Conservation (phyloP, 139 green algal genomes). For the Mychonastes homosphaera region DNA sequence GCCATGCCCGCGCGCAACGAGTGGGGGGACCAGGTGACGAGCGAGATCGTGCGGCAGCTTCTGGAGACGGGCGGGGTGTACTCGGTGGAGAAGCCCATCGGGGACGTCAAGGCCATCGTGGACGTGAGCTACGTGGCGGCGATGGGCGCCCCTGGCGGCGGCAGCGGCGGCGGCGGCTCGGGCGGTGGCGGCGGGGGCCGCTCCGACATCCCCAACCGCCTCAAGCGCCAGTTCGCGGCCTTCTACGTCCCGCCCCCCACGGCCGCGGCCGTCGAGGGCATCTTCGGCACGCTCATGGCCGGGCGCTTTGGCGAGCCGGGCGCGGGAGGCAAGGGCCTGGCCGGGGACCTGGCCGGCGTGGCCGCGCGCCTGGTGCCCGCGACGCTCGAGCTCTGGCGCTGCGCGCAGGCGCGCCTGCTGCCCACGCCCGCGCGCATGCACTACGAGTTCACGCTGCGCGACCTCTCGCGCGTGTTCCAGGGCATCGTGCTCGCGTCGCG, state of each 20-base stretch:
- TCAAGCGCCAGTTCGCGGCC: conserved; percentile 89
- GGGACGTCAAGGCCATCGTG: conserved; percentile 86
- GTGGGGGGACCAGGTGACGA: conserved; percentile 95
- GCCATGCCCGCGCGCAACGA: conserved; percentile 88
- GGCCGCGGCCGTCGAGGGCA: conserved; percentile 72
- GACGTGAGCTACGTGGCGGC: conserved; percentile 76
- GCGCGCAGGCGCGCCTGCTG: conserved; percentile 67
- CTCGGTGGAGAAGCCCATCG: conserved; percentile 87
- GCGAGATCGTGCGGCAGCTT: conserved; percentile 91
- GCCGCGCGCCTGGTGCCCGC: conserved; percentile 64
- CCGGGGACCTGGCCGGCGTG: conserved; percentile 51
- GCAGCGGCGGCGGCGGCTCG: no score
- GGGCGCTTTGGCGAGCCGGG: conserved; percentile 54
- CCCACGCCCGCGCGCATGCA: conserved; percentile 92
- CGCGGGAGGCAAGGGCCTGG: no score
- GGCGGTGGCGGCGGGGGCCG: conserved; percentile 53
- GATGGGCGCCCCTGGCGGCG: conserved; percentile 72
- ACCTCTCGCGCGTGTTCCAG: conserved; percentile 84
- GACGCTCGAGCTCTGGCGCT: conserved; percentile 76
- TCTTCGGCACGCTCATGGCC: conserved; percentile 79
- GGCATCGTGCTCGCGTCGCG: conserved; percentile 75
- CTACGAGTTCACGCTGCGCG: conserved; percentile 94
- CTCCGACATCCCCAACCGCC: conserved; percentile 89
- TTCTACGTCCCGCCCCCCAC: conserved; percentile 82
- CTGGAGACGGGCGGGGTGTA: conserved; percentile 90